phyloP scores from a whole-genome alignment of 2,329 filamentous ascomycete species.

The Parafenestella ontariensis region DNA sequence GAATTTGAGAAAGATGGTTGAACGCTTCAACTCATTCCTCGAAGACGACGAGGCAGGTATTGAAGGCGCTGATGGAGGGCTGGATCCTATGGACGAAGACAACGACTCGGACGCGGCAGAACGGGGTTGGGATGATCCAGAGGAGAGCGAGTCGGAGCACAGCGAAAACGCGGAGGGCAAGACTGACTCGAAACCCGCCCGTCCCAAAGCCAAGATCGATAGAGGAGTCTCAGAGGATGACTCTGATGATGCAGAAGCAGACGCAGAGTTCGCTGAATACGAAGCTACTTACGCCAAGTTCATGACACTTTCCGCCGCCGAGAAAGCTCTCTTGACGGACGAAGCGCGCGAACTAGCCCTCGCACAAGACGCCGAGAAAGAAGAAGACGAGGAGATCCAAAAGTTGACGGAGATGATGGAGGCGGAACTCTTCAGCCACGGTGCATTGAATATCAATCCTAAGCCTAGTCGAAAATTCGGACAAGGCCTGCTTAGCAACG shows the following conservation, averaged over 20 bases:
- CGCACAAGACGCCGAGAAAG: constrained; percentile 51
- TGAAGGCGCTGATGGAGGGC: constrained; percentile 73
- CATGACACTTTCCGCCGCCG: constrained; percentile 70
- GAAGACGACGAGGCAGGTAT: constrained; percentile 82
- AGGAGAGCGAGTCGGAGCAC: constrained; percentile 55
- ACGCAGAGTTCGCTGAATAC: constrained; percentile 72
- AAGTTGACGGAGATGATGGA: constrained; percentile 75
- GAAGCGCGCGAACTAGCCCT: constrained; percentile 45
- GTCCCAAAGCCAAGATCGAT: constrained; percentile 45
- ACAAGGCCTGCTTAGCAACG: constrained; percentile 5
- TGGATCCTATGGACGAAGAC: constrained; percentile 73
- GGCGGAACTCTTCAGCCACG: constrained; percentile 72
- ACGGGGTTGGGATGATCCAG: constrained; percentile 52
- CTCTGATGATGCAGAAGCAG: constrained; percentile 68
- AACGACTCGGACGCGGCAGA: constrained; percentile 59
- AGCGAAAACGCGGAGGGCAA: constrained; percentile 65
- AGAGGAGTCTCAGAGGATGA: constrained; percentile 40
- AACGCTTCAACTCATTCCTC: constrained; percentile 89
- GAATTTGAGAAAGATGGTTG: constrained; percentile 88
- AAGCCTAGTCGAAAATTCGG: constrained; percentile 19
- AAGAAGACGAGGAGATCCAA: constrained; percentile 64
- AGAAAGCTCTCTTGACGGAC: constrained; percentile 42
- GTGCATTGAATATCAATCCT: constrained; percentile 63
- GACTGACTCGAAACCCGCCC: constrained; percentile 63
- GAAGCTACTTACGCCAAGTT: constrained; percentile 84